phyloP scores from a whole-genome alignment of 2,329 filamentous ascomycete species.

The Colletotrichum orbiculare region DNA sequence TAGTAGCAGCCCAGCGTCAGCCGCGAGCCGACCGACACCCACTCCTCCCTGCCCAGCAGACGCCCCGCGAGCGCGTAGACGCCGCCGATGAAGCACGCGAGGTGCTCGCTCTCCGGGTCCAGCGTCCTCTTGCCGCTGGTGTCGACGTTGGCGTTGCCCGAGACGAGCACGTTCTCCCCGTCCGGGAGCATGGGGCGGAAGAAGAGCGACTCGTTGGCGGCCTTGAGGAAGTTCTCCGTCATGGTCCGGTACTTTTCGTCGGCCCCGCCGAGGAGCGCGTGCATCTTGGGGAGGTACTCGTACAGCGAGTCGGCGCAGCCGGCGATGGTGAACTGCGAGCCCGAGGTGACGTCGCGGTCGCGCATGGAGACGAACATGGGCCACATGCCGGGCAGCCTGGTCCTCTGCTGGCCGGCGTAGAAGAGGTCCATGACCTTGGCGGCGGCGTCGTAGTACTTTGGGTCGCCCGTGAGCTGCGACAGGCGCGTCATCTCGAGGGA shows the following conservation, averaged over 20 bases:
- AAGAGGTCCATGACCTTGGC: conserved; percentile 75
- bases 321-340: conserved; percentile 49
- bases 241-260: conserved; percentile 67
- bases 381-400: conserved; percentile 79
- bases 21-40: conserved; percentile 56
- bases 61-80: conserved; percentile 60
- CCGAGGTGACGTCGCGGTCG: conserved; percentile 54
- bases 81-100: conserved; percentile 64
- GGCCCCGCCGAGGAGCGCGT: conserved; percentile 68
- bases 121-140: conserved; percentile 29
- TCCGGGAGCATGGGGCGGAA: conserved; percentile 66
- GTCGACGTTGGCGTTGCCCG: conserved; percentile 50
- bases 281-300: conserved; percentile 56
- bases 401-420: conserved; percentile 72
- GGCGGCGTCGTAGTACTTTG: conserved; percentile 80
- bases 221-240: conserved; percentile 65
- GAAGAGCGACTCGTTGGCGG: conserved; percentile 66
- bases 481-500: conserved; percentile 79
- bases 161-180: conserved; percentile 68
- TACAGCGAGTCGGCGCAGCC: conserved; percentile 55
- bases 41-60: conserved; percentile 51
- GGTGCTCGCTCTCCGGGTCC: conserved; percentile 55
- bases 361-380: conserved; percentile 71
- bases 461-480: conserved; percentile 77
- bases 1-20: conserved; percentile 63